Conservation (phyloP, 345 rosid species). For the Draba incana region DNA sequence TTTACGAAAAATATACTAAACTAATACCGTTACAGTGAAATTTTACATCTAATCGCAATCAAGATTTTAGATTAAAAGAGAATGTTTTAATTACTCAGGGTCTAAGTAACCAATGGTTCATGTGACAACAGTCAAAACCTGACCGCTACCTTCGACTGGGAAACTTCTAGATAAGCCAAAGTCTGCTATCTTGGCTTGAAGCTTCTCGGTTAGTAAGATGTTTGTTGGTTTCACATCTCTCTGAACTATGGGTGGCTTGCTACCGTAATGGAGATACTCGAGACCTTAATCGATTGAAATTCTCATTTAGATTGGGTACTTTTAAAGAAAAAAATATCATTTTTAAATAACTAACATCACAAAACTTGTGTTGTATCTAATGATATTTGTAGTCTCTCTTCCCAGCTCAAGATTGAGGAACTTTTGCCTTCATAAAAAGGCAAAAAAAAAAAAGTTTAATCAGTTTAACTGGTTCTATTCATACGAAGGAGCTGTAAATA, state of each 20-base stretch:
- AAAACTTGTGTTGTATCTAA: constrained; percentile 53
- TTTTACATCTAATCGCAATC: background rate
- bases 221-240: constrained; percentile 55
- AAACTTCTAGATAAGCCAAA: constrained; percentile 53
- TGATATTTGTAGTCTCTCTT: constrained; percentile 46
- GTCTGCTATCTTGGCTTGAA: constrained; percentile 57
- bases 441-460: background rate
- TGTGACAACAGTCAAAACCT: constrained; percentile 31
- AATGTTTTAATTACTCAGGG: constrained; percentile 46
- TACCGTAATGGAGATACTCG: constrained; percentile 47
- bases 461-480: too few relatives aligned
- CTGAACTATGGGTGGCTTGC: constrained; percentile 60
- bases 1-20: too few relatives aligned
- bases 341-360: background rate
- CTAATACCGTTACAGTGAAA: background rate
- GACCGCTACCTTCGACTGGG: constrained; percentile 32
- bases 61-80: background rate
- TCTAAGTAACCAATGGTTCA: constrained; percentile 56
- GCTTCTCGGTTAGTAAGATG: constrained; percentile 51
- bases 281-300: constrained; percentile 11
- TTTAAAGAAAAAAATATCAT: too few relatives aligned
- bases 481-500: too few relatives aligned
- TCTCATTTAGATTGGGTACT: background rate
- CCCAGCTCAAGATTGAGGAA: constrained; percentile 44
- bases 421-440: constrained; percentile 21